Conservation (phyloP, 495 filamentous ascomycete genomes). For the Neurospora pannonica region DNA sequence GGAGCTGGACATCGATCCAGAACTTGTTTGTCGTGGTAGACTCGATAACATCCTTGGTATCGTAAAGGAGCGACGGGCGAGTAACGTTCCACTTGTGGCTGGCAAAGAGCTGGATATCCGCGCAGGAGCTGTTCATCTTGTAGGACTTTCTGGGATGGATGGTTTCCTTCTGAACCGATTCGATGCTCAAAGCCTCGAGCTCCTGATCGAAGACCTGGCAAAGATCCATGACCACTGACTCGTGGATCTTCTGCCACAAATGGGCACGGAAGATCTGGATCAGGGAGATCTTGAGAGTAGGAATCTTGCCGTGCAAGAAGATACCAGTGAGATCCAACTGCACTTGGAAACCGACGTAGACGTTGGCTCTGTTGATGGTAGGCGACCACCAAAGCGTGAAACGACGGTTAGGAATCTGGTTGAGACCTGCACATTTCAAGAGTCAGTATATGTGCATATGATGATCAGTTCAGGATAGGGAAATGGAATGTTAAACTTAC, state of each 20-base stretch:
- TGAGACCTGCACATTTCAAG: slow-evolving; percentile 43
- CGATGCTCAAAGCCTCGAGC: slow-evolving; percentile 89
- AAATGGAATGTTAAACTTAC: slow-evolving; percentile 18
- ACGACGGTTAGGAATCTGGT: slow-evolving; percentile 98
- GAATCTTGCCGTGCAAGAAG: slow-evolving; percentile 99
- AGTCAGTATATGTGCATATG: neutral
- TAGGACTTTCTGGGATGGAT: slow-evolving; percentile 99
- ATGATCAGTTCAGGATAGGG: neutral
- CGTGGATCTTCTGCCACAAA: slow-evolving; percentile 99
- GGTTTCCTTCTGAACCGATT: slow-evolving; percentile 98
- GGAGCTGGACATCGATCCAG: slow-evolving; percentile 97
- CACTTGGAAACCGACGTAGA: slow-evolving; percentile 96
- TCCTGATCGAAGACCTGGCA: slow-evolving; percentile 99
- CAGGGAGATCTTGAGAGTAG: slow-evolving; percentile 93
- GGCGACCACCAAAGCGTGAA: slow-evolving; percentile 99
- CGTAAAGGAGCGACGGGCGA: slow-evolving; percentile 81
- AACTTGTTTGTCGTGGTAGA: slow-evolving; percentile 97
- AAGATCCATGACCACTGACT: slow-evolving; percentile 97
- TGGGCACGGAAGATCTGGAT: slow-evolving; percentile 99
- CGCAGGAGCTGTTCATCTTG: slow-evolving; percentile 99
- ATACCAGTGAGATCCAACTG: slow-evolving; percentile 98
- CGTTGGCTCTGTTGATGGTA: slow-evolving; percentile 68
- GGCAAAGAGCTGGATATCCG: slow-evolving; percentile 94
- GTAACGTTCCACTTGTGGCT: slow-evolving; percentile 99
- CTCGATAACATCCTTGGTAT: slow-evolving; percentile 94